Evolutionary conservation across 805 yeast species (phyloP), one percentile per base, ranked within the genome.

Genomic region (Kodamaea lidongshanica): DNA sequence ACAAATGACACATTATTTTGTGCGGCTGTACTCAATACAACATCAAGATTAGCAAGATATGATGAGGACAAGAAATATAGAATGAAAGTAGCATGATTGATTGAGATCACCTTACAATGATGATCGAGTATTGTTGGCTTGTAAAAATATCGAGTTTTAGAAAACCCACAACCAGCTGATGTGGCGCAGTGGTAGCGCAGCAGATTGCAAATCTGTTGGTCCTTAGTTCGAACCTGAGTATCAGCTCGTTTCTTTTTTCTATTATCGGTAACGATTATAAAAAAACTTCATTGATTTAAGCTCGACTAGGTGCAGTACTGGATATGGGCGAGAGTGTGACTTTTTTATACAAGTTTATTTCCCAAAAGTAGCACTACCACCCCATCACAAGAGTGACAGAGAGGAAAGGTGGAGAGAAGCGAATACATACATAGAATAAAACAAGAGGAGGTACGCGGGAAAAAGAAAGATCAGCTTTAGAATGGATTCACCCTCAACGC

Each of bases 101-200:
- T 19, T 19, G 21, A 8, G n/a, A 8, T 19, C 21, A 19, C 13
- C 26, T 6, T 11, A 23, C 7, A 9, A 16, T 8, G 12, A 20
- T 20, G 23, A 20, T 20, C 23, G 13, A 20, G n/a, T 11, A 9
- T 12, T 9, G 6, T 9, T 6, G 23, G 9, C n/a, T 6, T 13
- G 12, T 11, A 8, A 13, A 6, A 20, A 13, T 20, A 9, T 20
- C 7, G 12, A 8, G 5, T 12, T 11, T 12, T 11, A 6, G 12
- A 5, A 13, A 20, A 14, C 12, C 11, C 19, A 6, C 13, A 23
- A 33, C 17, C 16, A 46, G 80, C 77, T 72, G 68, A 79, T 71
- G 70, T 83, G 87, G 94, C 94, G 87, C 88, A 83, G 92, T 78
- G 92, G 94, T 82, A 83, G 92, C 88, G 94, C 92, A 81, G 87